A percentile compares a stretch with the other conserved stretches of the same genome.
These are phyloP conservation scores for Neurospora hispaniola DNA, from an alignment of 495 filamentous ascomycete genomes.

Conservation along the genomic window DNA sequence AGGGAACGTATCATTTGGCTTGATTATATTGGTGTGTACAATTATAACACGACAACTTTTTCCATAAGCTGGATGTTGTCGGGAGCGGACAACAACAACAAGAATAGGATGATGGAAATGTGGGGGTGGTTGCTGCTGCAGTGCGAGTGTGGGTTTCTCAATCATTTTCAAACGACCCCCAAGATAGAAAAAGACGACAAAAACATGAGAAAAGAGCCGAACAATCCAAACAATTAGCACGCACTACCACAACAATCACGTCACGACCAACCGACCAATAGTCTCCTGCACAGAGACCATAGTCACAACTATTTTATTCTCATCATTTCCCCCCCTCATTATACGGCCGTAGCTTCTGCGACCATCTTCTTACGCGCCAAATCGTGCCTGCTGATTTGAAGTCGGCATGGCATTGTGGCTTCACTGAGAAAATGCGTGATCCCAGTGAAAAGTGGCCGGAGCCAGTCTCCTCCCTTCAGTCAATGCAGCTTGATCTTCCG, in stretches of 20 bases:
- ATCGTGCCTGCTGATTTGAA: neutral
- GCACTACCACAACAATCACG: neutral
- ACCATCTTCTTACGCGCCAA: neutral
- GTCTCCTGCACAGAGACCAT: neutral
- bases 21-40: neutral
- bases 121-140: neutral
- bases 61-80: neutral
- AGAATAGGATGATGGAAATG: neutral
- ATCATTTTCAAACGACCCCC: neutral
- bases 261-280: neutral
- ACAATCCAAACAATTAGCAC: neutral
- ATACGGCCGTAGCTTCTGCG: neutral
- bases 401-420: neutral
- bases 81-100: neutral
- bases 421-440: neutral
- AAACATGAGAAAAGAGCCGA: neutral
- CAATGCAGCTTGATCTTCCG: constrained; percentile 46
- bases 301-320: neutral
- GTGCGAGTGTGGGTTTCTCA: neutral
- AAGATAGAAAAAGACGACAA: neutral
- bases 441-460: constrained; percentile 1
- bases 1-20: neutral
- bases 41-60: neutral
- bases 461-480: constrained; percentile 23
- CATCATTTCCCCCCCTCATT: neutral